Evolutionary conservation across 768 basidiomycete species (phyloP), one percentile per base, ranked within the genome.

Genomic region (Mrakia frigida): DNA sequence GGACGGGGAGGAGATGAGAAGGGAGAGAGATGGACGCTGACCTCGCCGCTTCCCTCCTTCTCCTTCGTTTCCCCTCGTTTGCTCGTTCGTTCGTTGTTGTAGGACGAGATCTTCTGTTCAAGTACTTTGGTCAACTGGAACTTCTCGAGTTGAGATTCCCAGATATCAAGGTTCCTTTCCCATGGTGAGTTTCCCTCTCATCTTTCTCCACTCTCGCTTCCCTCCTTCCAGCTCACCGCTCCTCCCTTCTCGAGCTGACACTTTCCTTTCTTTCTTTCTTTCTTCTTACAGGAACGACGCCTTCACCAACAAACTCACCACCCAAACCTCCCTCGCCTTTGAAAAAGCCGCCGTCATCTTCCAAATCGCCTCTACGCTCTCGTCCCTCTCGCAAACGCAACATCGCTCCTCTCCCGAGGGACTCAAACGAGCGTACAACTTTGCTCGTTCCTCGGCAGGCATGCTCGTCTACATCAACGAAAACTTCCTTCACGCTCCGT

Each of bases 381-480:
- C 96, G 4, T 87, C 94, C 60, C 92, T 98, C 80, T 94, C 94
- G 16, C 70, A 81, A 13, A 87, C 91, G 0, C 92, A 95, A 85
- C 91, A 89, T 81, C 87, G 94, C 73, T 89, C 90, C 0, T 91
- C 94, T 74, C 92, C 93, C 0, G 94, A 98, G 83, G 94, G 95
- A 28, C 84, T 93, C 80, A 98, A 97, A 84, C 89, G 93, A 46
- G 89, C 96, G 0, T 99, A 97, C 85, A 89, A 93, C 84, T 95
- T 93, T 84, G 92, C 93, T 80, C 87, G 91, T 25, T 89, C 91
- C 16, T 90, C 92, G 59, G 93, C 95, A 3, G 97, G 97, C 28
- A 97, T 99, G 93, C 89, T 98, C 81, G 93, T 90, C 9, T 99
- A 98, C 83, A 94, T 99, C 86, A 98, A 98, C 85, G 97, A 99